Conservation (phyloP, 2,329 filamentous ascomycete genomes). For the Nigrospora oryzae region DNA sequence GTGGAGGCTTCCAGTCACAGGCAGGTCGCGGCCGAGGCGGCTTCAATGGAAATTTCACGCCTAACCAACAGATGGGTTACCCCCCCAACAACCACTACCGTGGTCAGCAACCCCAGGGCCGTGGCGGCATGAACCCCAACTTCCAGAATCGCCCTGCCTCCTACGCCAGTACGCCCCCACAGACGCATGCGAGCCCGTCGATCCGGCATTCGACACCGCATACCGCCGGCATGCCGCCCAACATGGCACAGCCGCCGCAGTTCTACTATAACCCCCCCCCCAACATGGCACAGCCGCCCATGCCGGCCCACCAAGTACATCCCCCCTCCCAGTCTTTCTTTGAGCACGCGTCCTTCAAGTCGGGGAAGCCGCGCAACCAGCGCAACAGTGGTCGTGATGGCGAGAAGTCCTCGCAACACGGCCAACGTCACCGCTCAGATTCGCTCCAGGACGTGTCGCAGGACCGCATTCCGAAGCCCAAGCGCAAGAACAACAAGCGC, state of each 20-base stretch:
- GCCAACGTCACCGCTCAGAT: constrained; percentile 19
- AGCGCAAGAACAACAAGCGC: constrained; percentile 35
- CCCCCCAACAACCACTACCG: constrained; percentile 28
- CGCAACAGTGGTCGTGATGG: constrained; percentile 32
- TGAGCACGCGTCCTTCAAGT: constrained; percentile 28
- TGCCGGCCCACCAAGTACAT: constrained; percentile 47
- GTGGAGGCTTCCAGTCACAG: constrained; percentile 43
- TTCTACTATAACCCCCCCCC: constrained; percentile 54
- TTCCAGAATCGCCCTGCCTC: constrained; percentile 34
- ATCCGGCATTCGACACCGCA: constrained; percentile 52
- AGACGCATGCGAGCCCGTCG: constrained; percentile 27
- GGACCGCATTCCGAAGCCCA: constrained; percentile 27
- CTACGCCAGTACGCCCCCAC: constrained; percentile 35
- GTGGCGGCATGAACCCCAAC: constrained; percentile 35
- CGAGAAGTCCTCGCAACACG: constrained; percentile 34
- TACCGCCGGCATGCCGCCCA: constrained; percentile 47
- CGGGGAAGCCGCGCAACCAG: constrained; percentile 29
- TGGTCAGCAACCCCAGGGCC: constrained; percentile 37
- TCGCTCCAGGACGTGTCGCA: constrained; percentile 22
- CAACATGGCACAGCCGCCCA: constrained; percentile 45
- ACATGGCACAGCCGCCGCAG: constrained; percentile 41
- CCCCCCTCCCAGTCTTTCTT: constrained; percentile 29
- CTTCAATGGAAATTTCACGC: constrained; percentile 24
- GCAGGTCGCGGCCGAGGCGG: constrained; percentile 40
- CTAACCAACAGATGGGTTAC: constrained; percentile 36